Conservation (phyloP, 179 eudicot genomes). For the Beta corolliflora region DNA sequence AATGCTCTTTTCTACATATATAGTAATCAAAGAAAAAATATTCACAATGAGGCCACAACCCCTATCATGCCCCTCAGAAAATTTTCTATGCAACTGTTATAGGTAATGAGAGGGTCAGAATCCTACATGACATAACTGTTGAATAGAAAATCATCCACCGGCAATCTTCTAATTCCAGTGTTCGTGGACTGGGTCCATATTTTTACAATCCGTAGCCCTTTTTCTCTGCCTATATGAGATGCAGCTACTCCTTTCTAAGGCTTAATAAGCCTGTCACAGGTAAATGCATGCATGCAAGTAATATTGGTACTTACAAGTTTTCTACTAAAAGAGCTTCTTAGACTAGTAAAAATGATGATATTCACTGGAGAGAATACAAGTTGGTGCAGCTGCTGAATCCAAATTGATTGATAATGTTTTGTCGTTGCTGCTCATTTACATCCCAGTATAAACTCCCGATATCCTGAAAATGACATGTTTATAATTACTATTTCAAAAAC, state of each 20-base stretch:
- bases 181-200: too few species aligned
- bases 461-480: constrained; percentile 56
- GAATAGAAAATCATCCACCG: too few species aligned
- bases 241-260: too few species aligned
- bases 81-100: too few species aligned
- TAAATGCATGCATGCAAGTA: not conserved
- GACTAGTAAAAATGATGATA: not conserved
- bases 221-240: not conserved
- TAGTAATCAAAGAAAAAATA: too few species aligned
- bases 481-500: not conserved
- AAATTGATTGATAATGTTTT: constrained; percentile 47
- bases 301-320: not conserved
- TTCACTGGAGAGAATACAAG: constrained; percentile 36
- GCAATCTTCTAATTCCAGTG: too few species aligned
- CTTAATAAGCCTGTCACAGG: not conserved
- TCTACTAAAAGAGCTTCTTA: not conserved
- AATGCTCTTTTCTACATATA: too few species aligned
- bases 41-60: too few species aligned
- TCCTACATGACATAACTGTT: too few species aligned
- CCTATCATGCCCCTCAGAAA: too few species aligned
- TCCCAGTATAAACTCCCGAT: constrained; percentile 59
- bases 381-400: constrained; percentile 41
- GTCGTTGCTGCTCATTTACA: constrained; percentile 50
- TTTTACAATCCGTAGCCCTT: too few species aligned
- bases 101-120: too few species aligned